Base-by-base conservation (phyloP, 768 basidiomycete species). In the Tricholoma hemisulphureum region DNA sequence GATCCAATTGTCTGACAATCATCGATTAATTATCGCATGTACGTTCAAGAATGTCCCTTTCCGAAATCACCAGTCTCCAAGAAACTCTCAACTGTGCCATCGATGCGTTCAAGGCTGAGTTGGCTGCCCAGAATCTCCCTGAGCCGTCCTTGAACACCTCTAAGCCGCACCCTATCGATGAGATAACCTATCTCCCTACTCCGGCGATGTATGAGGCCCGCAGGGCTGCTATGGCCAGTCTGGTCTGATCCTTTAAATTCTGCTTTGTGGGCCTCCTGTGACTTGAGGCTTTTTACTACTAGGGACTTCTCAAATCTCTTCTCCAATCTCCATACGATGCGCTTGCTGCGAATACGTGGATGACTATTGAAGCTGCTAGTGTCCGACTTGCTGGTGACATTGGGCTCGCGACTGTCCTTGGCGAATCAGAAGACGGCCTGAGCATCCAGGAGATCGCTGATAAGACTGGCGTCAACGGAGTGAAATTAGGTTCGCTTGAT, bases 1-100 rank as follows among this genome's bases (percentile, higher is more conserved):
- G n/a, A n/a, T 48, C 24, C 14, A 26, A 9, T 14, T 46, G 24
- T 26, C 24, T 26, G 9, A 23, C 46, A 48, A n/a, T n/a, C n/a
- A n/a, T n/a, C n/a, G n/a, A n/a, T n/a, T n/a, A n/a, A n/a, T 26
- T 13, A 20, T 49, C 14, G 31, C 5, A 6, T 50, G 18, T 13
- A 39, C 43, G 10, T n/a, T n/a, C 46, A 6, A 21, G 18, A 9
- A 72, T 71, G 69, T 71, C 71, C 51, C 37, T 71, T 50, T 75
- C 76, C 41, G 75, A 77, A 64, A 63, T 77, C 37, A 69, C 69
- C 39, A 73, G 72, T 62, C 71, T 77, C 29, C 75, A 75, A 61
- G 67, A 65, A 51, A 75, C 76, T 34, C 71, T 77, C 57, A 77
- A 75, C 54, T 62, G 56, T 34, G 76, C 76, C 11, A 70, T 77